Evolutionary conservation across 352 stramenopile species (phyloP).

Genomic region (Pythium insidiosum): DNA sequence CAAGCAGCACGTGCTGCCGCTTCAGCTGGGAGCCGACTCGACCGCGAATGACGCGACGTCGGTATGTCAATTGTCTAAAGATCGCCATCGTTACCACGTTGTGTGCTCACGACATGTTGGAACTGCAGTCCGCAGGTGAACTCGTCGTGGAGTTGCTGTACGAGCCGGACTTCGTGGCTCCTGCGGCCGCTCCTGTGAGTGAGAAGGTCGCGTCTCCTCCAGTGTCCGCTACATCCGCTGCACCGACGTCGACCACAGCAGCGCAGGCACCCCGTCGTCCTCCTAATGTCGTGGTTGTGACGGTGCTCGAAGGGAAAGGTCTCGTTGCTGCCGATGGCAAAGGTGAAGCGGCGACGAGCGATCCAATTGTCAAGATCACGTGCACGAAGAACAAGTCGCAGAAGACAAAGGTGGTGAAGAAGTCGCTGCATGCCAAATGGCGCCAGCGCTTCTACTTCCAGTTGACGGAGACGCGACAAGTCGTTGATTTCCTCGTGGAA

Average conservation of each 20-base stretch:
- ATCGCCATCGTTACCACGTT: no score
- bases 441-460: constrained; percentile 70
- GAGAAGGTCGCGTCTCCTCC: not conserved
- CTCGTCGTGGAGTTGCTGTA: constrained; percentile 14
- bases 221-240: not conserved
- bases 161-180: constrained; percentile 7
- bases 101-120: no score
- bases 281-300: constrained; percentile 61
- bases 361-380: constrained; percentile 50
- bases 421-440: constrained; percentile 60
- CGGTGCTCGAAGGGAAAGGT: constrained; percentile 47
- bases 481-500: constrained; percentile 50
- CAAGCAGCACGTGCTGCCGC: constrained; percentile 7
- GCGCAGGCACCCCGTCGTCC: constrained; percentile 4
- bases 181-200: not conserved
- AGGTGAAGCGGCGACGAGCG: constrained; percentile 46
- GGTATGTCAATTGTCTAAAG: no score
- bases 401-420: constrained; percentile 50
- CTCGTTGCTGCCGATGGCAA: constrained; percentile 47
- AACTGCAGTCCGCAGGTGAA: constrained; percentile 3
- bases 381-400: constrained; percentile 50
- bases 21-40: constrained; percentile 4
- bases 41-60: constrained; percentile 1
- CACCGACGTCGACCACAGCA: not conserved
- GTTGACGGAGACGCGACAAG: constrained; percentile 23